These are phyloP conservation scores for Phytopythium ostracodes DNA, from an alignment of 352 stramenopile species.

Conservation along the genomic window DNA sequence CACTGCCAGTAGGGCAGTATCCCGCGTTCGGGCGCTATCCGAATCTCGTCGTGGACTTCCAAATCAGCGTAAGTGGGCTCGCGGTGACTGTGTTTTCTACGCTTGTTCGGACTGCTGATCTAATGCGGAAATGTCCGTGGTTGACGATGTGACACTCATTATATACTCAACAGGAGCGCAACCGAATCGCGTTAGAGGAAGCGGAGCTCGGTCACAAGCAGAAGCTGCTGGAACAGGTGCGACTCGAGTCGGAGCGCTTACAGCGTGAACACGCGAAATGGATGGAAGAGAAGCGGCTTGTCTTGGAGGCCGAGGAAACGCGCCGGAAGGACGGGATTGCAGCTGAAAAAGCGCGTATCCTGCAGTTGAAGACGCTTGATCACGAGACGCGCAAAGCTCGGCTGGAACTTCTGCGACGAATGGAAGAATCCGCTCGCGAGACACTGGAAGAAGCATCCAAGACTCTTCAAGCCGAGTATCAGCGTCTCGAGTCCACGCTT, in stretches of 20 bases:
- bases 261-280: slow-evolving; percentile 61
- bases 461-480: slow-evolving; percentile 59
- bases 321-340: slow-evolving; percentile 50
- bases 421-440: slow-evolving; percentile 59
- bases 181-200: slow-evolving; percentile 78
- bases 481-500: slow-evolving; percentile 48
- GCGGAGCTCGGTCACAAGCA: slow-evolving; percentile 62
- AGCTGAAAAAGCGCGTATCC: slow-evolving; percentile 59
- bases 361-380: slow-evolving; percentile 68
- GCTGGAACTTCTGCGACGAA: slow-evolving; percentile 50
- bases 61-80: slow-evolving; percentile 63
- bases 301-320: slow-evolving; percentile 61
- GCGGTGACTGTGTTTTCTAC: neutral
- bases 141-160: slow-evolving; percentile 6
- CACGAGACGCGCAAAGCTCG: slow-evolving; percentile 59
- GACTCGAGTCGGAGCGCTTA: slow-evolving; percentile 45
- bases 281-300: slow-evolving; percentile 51
- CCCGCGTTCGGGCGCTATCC: slow-evolving; percentile 78
- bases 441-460: slow-evolving; percentile 59
- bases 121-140: neutral
- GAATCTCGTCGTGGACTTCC: slow-evolving; percentile 78
- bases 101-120: neutral
- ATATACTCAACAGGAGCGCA: slow-evolving; percentile 47
- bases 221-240: slow-evolving; percentile 48
- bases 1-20: slow-evolving; percentile 67